Base-by-base conservation (phyloP, 2,329 filamentous ascomycete species). In the Basipetospora chlamydospora region DNA sequence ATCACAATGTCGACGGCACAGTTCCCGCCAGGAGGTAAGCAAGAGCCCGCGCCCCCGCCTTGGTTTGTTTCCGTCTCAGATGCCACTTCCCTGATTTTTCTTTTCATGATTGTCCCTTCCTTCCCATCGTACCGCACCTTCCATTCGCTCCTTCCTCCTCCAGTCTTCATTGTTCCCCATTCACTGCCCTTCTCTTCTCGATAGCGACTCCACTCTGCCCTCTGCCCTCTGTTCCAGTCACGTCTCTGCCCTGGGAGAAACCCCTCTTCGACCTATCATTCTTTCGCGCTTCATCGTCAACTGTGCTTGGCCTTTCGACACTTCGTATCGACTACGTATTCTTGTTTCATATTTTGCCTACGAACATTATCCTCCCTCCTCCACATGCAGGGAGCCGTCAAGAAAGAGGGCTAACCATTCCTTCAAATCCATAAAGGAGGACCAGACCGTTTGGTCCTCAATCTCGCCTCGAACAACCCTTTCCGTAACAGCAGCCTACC, bases 381-480 rank as follows among this genome's bases (percentile, higher is more conserved):
- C 56, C 47, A 50, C 49, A 54, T 59, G 59, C 55, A 58, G 46
- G 45, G 47, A 48, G 42, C 56, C 53, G 51, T 49, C 40, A 49
- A 41, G 47, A 46, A 37, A 41, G n/a, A n/a, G n/a, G n/a, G n/a
- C 42, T 39, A 42, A 35, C 35, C 31, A 35, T 38, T 42, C 32
- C 23, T 35, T 37, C 20, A 32, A 39, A 26, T 41, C 36, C 32
- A 39, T 37, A 39, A 39, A 34, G 39, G 44, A 51, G 44, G 40
- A 43, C 54, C 54, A 61, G 59, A 56, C 48, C 16, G 26, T 21
- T 63, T 79, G 52, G 63, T 70, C 38, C 61, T 80, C 54, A 79
- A 76, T 57, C 70, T 86, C 50, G 77, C 77, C 56, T 86, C 80
- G 55, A 86, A 86, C 67, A 87, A 87, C 54, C 81, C 81, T 43